Base-by-base conservation (phyloP, 2,329 filamentous ascomycete species). In the Monosporascus sp. region DNA sequence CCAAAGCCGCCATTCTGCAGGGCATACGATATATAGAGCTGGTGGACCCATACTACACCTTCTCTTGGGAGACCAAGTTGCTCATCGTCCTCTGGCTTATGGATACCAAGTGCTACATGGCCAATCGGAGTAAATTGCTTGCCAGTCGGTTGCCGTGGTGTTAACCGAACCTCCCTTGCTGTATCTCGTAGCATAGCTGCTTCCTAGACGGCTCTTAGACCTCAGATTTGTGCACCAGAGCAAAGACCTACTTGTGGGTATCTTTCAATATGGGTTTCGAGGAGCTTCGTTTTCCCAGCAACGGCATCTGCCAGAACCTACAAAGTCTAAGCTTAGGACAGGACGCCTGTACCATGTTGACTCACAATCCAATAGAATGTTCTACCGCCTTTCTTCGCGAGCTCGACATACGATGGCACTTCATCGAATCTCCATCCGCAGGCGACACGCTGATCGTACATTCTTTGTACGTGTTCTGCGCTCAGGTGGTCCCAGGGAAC, bases 401-500 rank as follows among this genome's bases (percentile, higher is more conserved):
- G 66, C 19, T 65, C 60, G 50, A 62, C 66, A 69, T 71, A 76
- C 46, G 59, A 56, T 16, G 59, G 62, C 16, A 79, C 69, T 27
- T 67, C 58, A 4, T 75, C 66, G 14, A 59, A 52, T 41, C 71
- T 66, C 76, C 76, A 79, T 17, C 74, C 73, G 56, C 76, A 79
- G 3, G 71, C 71, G 14, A 76, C 59, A 16, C 76, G 71, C 60
- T 79, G 76, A 27, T 72, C 66, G 40, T 69, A 63, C 61, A 79
- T 61, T 38, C 76, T 66, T 52, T 71, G 56, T 36, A 67, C 62
- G 51, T 79, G 76, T n/a, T 64, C 62, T 8, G 66, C 64, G 45
- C 68, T 73, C 17, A 58, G 60, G 9, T 71, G 63, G 53, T 80
- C 75, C 72, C 73, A 79, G 8, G 76, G 75, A 20, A 79, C 63